phyloP scores from a whole-genome alignment of 2,329 filamentous ascomycete genomes.

The Ilyonectria sp. region DNA sequence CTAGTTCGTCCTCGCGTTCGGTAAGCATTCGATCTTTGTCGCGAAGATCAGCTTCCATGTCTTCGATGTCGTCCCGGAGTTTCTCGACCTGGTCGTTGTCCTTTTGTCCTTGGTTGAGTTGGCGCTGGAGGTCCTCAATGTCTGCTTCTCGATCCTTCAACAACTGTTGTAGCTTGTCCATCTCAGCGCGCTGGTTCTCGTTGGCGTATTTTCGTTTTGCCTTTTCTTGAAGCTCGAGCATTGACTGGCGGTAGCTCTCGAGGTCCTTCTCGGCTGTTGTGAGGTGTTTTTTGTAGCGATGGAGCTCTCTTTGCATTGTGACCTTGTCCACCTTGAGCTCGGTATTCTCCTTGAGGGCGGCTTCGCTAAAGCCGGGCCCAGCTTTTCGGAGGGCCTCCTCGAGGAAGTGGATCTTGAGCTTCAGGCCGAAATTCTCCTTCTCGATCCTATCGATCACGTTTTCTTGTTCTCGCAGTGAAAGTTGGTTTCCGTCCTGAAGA shows the following conservation, averaged over 20 bases:
- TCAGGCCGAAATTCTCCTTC: constrained; percentile 98
- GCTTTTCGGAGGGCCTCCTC: constrained; percentile 91
- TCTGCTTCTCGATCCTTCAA: constrained; percentile 73
- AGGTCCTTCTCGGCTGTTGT: constrained; percentile 87
- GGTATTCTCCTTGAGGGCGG: constrained; percentile 93
- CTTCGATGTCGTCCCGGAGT: constrained; percentile 80
- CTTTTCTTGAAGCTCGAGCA: constrained; percentile 86
- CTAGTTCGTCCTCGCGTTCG: constrained; percentile 82
- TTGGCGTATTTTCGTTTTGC: constrained; percentile 83
- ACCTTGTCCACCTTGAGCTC: constrained; percentile 95
- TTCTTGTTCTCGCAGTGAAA: constrained; percentile 95
- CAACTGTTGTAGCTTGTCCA: constrained; percentile 70
- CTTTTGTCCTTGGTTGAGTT: constrained; percentile 70
- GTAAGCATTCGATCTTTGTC: constrained; percentile 83
- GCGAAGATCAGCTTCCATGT: constrained; percentile 82
- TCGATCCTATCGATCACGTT: constrained; percentile 96
- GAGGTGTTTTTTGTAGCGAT: constrained; percentile 88
- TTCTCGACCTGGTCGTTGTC: constrained; percentile 74
- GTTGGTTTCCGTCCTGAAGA: constrained; percentile 87
- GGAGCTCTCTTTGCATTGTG: constrained; percentile 89
- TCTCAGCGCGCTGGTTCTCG: constrained; percentile 75
- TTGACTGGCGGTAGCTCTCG: constrained; percentile 85
- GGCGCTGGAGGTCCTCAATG: constrained; percentile 72
- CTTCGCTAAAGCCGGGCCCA: constrained; percentile 91
- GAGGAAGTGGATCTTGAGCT: constrained; percentile 96